Conservation (phyloP, 768 basidiomycete genomes). For the Leccinum disarticulatum region DNA sequence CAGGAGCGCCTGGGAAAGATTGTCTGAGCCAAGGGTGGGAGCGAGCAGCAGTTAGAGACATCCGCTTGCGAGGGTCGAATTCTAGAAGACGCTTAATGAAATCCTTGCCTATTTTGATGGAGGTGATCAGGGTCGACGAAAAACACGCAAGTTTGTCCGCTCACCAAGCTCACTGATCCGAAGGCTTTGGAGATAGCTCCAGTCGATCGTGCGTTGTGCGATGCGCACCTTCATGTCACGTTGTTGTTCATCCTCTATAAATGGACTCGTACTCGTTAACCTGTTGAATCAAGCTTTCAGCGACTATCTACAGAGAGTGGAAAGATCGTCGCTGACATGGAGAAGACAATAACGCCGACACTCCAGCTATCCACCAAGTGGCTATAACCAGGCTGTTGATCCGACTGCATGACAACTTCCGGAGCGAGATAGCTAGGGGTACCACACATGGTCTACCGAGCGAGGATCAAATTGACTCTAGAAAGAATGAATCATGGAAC, state of each 20-base stretch:
- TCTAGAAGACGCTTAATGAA: conserved; percentile 71
- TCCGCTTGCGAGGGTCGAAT: conserved; percentile 60
- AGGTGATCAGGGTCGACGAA: conserved; percentile 1
- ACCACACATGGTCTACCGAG: conserved; percentile 84
- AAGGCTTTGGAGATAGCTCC: conserved; percentile 43
- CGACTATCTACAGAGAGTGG: background rate
- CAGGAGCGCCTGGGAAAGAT: background rate
- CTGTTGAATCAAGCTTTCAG: conserved; percentile 36
- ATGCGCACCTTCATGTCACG: conserved; percentile 64
- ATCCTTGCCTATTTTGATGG: conserved; percentile 53
- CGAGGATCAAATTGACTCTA: conserved; percentile 1
- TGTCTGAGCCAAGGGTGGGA: conserved; percentile 72
- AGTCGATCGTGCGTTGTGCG: conserved; percentile 58
- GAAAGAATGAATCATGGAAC: conserved; percentile 20
- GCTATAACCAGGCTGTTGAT: conserved; percentile 69
- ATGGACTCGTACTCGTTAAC: conserved; percentile 77
- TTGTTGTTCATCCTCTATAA: conserved; percentile 70
- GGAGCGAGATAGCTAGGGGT: conserved; percentile 94
- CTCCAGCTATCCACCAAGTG: conserved; percentile 95
- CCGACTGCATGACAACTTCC: conserved; percentile 73
- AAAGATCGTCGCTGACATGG: conserved; percentile 58
- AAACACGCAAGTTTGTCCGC: conserved; percentile 11
- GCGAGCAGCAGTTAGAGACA: conserved; percentile 69
- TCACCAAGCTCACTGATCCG: conserved; percentile 49
- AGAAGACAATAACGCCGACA: conserved; percentile 90